Conservation (phyloP, 371 early-diverging fungal genomes). For the Rhizopus arrhizus region DNA sequence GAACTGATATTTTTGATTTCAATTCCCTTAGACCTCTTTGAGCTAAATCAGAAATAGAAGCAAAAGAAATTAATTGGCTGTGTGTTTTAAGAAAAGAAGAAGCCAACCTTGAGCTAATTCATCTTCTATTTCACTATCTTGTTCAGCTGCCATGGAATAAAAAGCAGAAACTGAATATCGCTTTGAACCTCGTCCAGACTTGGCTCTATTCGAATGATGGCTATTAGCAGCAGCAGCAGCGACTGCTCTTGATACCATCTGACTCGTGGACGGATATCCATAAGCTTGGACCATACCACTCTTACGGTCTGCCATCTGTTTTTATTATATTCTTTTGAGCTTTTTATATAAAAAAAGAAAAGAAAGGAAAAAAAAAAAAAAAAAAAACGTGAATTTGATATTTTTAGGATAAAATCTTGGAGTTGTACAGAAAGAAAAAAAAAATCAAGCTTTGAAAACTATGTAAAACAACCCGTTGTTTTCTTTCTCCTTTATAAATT, state of each 20-base stretch:
- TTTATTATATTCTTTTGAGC: neutral
- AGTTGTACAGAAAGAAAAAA: no score
- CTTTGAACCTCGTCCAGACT: constrained; percentile 46
- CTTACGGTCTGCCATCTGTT: constrained; percentile 41
- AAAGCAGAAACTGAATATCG: constrained; percentile 89
- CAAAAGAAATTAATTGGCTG: constrained; percentile 6
- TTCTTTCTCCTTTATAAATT: no score
- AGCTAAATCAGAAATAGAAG: neutral
- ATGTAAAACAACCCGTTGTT: no score
- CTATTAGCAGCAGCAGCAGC: constrained; percentile 53
- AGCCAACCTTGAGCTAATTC: constrained; percentile 74
- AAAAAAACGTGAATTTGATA: neutral
- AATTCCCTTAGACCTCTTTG: constrained; percentile 85
- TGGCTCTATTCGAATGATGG: constrained; percentile 34
- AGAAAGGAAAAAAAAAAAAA: no score
- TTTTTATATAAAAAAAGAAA: neutral
- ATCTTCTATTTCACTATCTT: constrained; percentile 93
- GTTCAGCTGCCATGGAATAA: constrained; percentile 95
- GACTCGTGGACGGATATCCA: constrained; percentile 41
- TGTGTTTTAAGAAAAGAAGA: neutral
- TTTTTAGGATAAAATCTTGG: neutral
- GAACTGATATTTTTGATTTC: constrained; percentile 86
- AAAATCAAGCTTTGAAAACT: no score
- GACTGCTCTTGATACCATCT: constrained; percentile 49
- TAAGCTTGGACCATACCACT: constrained; percentile 51